A percentile compares a stretch with the other conserved stretches of the same genome.
Evolutionary conservation across 768 basidiomycete genomes (phyloP).

Genomic region (Arthromyces matolae): DNA sequence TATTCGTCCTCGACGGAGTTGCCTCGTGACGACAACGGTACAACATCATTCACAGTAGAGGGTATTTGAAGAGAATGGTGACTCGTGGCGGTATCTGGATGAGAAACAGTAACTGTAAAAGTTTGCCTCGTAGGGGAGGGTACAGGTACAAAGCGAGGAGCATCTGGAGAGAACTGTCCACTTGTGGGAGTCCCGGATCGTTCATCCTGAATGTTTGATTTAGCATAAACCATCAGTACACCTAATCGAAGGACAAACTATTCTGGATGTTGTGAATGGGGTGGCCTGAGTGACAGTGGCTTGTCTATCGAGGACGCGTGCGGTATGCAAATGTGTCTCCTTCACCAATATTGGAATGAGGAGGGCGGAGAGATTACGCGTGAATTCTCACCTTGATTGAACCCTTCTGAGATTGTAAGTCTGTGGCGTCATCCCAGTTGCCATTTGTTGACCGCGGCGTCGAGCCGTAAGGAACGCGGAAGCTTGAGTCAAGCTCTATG

Average conservation of each 20-base stretch:
- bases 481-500: conserved; percentile 46
- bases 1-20: conserved; percentile 28
- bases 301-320: conserved; percentile 41
- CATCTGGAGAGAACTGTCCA: conserved; percentile 53
- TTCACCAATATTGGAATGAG: conserved; percentile 20
- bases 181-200: conserved; percentile 40
- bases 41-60: conserved; percentile 46
- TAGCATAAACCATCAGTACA: conserved; percentile 7
- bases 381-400: conserved; percentile 47
- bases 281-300: conserved; percentile 33
- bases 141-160: conserved; percentile 38
- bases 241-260: conserved; percentile 29
- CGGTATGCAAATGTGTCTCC: conserved; percentile 44
- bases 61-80: conserved; percentile 31
- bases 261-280: conserved; percentile 37
- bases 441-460: conserved; percentile 47
- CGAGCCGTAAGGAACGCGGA: conserved; percentile 38
- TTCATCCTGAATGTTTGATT: conserved; percentile 38
- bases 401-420: conserved; percentile 46
- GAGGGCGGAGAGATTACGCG: conserved; percentile 28
- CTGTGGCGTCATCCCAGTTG: conserved; percentile 57
- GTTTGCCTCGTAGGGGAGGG: conserved; percentile 42
- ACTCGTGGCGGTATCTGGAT: conserved; percentile 15
- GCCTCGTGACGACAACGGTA: conserved; percentile 55
- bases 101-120: conserved; percentile 23